phyloP scores from a whole-genome alignment of 116 monocot genomes.

The Trichopus zeylanicus region DNA sequence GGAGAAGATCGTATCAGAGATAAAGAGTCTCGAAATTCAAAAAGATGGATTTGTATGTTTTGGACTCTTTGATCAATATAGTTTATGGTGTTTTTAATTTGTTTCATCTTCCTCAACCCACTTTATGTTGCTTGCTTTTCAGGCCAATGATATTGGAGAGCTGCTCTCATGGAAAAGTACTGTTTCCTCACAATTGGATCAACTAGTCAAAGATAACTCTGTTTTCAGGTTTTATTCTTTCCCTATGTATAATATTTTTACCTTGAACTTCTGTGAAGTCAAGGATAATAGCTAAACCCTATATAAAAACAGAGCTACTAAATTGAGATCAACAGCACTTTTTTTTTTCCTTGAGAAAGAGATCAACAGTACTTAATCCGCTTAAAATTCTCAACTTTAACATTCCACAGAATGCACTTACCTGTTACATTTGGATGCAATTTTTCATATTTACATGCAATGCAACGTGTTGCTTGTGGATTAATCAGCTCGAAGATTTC shows the following conservation, averaged over 20 bases:
- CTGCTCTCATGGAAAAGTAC: slow-evolving; percentile 59
- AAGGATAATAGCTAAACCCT: no score
- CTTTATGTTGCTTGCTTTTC: slow-evolving; percentile 13
- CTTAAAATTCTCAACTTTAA: background rate
- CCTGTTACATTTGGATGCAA: no score
- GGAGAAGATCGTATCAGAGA: slow-evolving; percentile 42
- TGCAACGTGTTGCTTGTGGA: no score
- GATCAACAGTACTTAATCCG: background rate
- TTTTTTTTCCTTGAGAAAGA: no score
- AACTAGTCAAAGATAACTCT: slow-evolving; percentile 43
- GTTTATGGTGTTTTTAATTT: background rate
- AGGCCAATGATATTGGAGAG: slow-evolving; percentile 65
- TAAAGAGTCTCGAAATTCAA: slow-evolving; percentile 41
- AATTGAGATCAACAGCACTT: background rate
- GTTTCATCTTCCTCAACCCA: slow-evolving; percentile 2
- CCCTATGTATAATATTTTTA: background rate
- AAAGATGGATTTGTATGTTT: slow-evolving; percentile 58
- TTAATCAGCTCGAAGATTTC: no score
- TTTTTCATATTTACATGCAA: no score
- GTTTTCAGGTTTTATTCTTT: slow-evolving; percentile 57
- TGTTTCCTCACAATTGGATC: slow-evolving; percentile 50
- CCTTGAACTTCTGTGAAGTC: background rate
- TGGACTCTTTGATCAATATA: background rate
- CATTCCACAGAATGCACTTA: background rate
- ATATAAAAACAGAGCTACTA: background rate